phyloP scores from a whole-genome alignment of 2,329 filamentous ascomycete genomes.

The Microcyclosporella mali region DNA sequence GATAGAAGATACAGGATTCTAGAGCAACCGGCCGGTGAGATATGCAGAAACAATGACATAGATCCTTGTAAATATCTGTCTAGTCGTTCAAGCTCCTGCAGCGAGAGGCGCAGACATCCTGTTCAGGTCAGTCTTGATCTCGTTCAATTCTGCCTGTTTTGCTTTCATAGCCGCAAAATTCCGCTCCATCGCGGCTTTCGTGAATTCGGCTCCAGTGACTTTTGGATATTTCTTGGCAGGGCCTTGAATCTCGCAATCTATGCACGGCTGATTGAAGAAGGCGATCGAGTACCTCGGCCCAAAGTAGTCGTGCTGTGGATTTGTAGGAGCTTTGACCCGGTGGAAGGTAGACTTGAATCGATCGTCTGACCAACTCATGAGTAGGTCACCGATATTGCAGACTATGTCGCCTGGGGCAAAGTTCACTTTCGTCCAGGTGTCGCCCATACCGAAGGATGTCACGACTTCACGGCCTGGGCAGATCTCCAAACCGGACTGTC shows the following conservation, averaged over 20 bases:
- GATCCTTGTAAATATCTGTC: too few relatives aligned
- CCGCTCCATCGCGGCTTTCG: slow-evolving; percentile 49
- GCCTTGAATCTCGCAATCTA: slow-evolving; percentile 54
- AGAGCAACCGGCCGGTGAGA: too few relatives aligned
- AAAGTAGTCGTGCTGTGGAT: slow-evolving; percentile 47
- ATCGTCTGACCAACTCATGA: slow-evolving; percentile 63
- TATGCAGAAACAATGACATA: too few relatives aligned
- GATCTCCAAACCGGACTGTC: slow-evolving; percentile 58
- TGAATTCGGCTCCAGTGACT: slow-evolving; percentile 57
- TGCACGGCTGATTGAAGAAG: slow-evolving; percentile 60
- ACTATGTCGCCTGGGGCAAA: slow-evolving; percentile 51
- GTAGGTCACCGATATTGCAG: slow-evolving; percentile 60
- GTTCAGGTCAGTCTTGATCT: background rate
- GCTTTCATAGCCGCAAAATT: slow-evolving; percentile 51
- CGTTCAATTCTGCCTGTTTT: slow-evolving; percentile 34
- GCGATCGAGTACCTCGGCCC: slow-evolving; percentile 59
- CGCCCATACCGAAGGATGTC: slow-evolving; percentile 54
- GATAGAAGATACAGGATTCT: too few relatives aligned
- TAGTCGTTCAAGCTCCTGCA: background rate
- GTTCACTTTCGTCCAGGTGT: slow-evolving; percentile 59
- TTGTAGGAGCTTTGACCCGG: slow-evolving; percentile 55
- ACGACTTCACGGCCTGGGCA: slow-evolving; percentile 57
- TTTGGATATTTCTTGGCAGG: slow-evolving; percentile 56
- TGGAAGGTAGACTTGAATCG: slow-evolving; percentile 62
- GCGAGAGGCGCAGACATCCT: background rate